Conservation (phyloP, 2,329 filamentous ascomycete species). For the Paradendryphiella salina region DNA sequence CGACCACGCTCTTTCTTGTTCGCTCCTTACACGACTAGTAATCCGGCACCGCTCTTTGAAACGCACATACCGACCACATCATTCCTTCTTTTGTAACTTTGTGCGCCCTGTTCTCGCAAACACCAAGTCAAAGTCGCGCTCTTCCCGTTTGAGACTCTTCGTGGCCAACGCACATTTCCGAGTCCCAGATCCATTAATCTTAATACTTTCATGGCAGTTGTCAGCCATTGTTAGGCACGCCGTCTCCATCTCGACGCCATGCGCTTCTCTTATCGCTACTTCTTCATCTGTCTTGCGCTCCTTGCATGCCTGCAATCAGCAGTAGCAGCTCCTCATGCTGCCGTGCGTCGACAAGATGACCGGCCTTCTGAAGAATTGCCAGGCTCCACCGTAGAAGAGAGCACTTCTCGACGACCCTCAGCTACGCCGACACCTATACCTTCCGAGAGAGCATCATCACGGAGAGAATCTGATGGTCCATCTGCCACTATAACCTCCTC, state of each 20-base stretch:
- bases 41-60: constrained; percentile 17
- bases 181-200: constrained; percentile 11
- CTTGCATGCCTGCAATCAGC: constrained; percentile 32
- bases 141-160: constrained; percentile 11
- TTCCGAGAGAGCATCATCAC: constrained; percentile 18
- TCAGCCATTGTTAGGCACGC: constrained; percentile 16
- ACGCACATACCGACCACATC: constrained; percentile 12
- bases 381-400: constrained; percentile 15
- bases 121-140: constrained; percentile 4
- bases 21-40: constrained; percentile 22
- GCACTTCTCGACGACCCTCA: constrained; percentile 20
- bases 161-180: not conserved
- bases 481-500: constrained; percentile 20
- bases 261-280: constrained; percentile 31
- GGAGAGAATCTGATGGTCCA: constrained; percentile 15
- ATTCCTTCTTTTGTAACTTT: constrained; percentile 19
- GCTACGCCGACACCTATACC: constrained; percentile 17
- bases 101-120: constrained; percentile 16
- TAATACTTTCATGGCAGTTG: constrained; percentile 34
- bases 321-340: constrained; percentile 26
- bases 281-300: constrained; percentile 34
- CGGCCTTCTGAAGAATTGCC: constrained; percentile 19
- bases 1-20: constrained; percentile 32
- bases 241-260: constrained; percentile 26
- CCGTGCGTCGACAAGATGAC: constrained; percentile 40